phyloP scores from a whole-genome alignment of 148 eudicot species.

The Talinum fruticosum region DNA sequence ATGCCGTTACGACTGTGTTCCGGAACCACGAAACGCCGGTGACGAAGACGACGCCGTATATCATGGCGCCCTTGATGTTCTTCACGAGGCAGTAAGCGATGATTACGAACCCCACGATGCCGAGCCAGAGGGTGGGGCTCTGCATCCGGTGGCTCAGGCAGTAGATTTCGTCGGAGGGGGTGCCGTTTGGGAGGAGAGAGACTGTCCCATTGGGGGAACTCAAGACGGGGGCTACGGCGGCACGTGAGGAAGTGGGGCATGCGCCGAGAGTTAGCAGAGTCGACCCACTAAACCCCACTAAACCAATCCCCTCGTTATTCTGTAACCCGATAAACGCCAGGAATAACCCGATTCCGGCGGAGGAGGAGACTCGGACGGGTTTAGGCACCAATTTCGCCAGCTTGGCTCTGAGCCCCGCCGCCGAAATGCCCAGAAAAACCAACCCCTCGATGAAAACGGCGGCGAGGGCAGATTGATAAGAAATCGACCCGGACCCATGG shows the following conservation, averaged over 20 bases:
- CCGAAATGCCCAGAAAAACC: slow-evolving; percentile 60
- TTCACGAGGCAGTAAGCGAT: slow-evolving; percentile 72
- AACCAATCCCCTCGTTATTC: slow-evolving; percentile 66
- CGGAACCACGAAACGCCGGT: slow-evolving; percentile 88
- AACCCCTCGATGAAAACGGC: slow-evolving; percentile 82
- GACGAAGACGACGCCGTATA: slow-evolving; percentile 82
- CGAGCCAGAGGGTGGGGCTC: slow-evolving; percentile 86
- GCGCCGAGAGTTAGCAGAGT: slow-evolving; percentile 70
- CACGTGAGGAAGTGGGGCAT: slow-evolving; percentile 65
- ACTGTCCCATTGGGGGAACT: slow-evolving; percentile 54
- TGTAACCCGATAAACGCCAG: slow-evolving; percentile 86
- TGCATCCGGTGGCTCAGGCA: slow-evolving; percentile 68
- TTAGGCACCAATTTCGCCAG: slow-evolving; percentile 77
- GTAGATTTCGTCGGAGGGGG: slow-evolving; percentile 46
- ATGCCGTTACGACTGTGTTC: slow-evolving; percentile 62
- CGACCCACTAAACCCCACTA: slow-evolving; percentile 60
- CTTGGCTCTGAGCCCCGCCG: slow-evolving; percentile 63
- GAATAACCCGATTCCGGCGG: slow-evolving; percentile 88
- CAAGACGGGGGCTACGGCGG: slow-evolving; percentile 54
- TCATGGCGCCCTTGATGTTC: slow-evolving; percentile 86
- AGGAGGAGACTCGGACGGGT: slow-evolving; percentile 74
- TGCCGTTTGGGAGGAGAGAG: slow-evolving; percentile 52
- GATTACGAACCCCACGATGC: slow-evolving; percentile 63
- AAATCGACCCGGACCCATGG: slow-evolving; percentile 76
- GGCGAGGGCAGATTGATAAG: slow-evolving; percentile 63